Evolutionary conservation across 805 yeast species (phyloP).

Genomic region (Candida schatavii): DNA sequence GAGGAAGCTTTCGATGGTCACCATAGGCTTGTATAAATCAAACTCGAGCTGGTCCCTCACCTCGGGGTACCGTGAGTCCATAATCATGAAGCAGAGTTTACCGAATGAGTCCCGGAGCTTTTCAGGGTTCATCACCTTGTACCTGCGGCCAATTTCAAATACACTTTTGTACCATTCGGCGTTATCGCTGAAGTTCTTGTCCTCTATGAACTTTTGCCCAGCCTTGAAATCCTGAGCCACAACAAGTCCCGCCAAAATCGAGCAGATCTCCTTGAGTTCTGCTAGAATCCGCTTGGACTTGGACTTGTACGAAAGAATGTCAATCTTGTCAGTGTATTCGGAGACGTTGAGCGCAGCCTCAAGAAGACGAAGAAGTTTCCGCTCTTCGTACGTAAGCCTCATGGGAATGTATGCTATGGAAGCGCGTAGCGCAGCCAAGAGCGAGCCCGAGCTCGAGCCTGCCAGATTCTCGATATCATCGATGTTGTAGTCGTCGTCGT

Average conservation of each 20-base stretch:
- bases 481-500: not conserved
- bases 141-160: conserved; percentile 77
- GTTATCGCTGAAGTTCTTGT: conserved; percentile 66
- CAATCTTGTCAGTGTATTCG: conserved; percentile 78
- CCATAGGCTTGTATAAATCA: conserved; percentile 69
- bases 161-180: conserved; percentile 69
- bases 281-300: conserved; percentile 69
- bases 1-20: conserved; percentile 54
- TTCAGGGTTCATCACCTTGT: conserved; percentile 83
- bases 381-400: conserved; percentile 64
- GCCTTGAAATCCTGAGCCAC: conserved; percentile 72
- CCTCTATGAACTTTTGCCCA: conserved; percentile 62
- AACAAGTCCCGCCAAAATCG: conserved; percentile 73
- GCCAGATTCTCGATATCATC: not conserved
- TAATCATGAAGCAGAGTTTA: conserved; percentile 76
- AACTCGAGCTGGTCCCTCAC: conserved; percentile 70
- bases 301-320: conserved; percentile 62
- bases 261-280: conserved; percentile 73
- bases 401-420: conserved; percentile 58
- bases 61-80: conserved; percentile 78
- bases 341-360: conserved; percentile 79
- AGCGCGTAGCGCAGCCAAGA: conserved; percentile 1
- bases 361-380: conserved; percentile 61
- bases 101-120: conserved; percentile 78
- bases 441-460: not conserved